Base-by-base conservation (phyloP, 1,139 yeast genomes). In the Candida dubliniensis region DNA sequence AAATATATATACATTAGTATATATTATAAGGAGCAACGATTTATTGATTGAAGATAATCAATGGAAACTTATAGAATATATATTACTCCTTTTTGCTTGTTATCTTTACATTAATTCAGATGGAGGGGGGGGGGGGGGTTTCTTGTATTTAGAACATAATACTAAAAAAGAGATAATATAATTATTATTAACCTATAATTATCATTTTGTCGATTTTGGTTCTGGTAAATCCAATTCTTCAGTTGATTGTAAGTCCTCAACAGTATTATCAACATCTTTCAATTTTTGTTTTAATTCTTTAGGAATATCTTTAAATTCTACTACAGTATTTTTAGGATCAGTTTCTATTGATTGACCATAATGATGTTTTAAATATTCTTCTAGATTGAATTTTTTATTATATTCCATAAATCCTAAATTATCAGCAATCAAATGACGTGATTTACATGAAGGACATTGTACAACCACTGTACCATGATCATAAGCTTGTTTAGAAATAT, bases 381-480 rank as follows among this genome's bases (percentile, higher is more conserved):
- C 89, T 36, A 93, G 69, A 12, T 87, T 88, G 56, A 88, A 78
- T 50, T 77, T 73, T 31, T 80, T 72, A 59, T 91, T 96, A 23
- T 37, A 37, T 12, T 83, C 80, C 59, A 91, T 90, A 40, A 93
- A 87, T 65, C 71, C 87, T 55, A 93, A 72, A 63, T 91, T 96
- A 60, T 93, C 99, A 1, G 98, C 96, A 43, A 93, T 91, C 57
- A 93, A 70, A 59, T 93, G 99, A 51, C 97, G 79, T 59, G 79
- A 82, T 54, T 86, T 79, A 64, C 99, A 91, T 9, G 90, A 87
- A 0, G 98, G 98, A 59, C 98, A 93, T 58, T 89, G 91, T 31
- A 93, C 85, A 44, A 89, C 69, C 3, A 93, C 96, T 0, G 96
- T 84, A 1, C 99, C 99, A 25, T 76, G 73, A 23, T 84, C 79